phyloP scores from a whole-genome alignment of 306 rosid genomes.

The Prunus campanulata region DNA sequence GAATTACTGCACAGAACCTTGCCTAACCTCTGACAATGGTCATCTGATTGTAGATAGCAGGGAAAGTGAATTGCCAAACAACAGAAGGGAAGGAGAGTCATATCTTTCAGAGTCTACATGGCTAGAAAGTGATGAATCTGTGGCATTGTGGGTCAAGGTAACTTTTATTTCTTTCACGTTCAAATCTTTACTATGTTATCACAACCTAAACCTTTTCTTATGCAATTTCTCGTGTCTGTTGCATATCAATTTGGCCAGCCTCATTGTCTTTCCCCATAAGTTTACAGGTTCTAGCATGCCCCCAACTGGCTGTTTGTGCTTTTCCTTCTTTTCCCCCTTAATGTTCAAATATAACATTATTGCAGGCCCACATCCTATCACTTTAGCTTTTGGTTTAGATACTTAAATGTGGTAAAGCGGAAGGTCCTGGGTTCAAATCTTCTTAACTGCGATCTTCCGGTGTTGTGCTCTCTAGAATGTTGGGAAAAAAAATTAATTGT shows the following conservation, averaged over 20 bases:
- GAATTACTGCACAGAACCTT: slow-evolving; percentile 36
- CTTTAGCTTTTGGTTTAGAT: background rate
- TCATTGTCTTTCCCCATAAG: background rate
- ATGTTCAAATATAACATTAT: background rate
- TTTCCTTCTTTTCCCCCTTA: background rate
- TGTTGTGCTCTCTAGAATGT: background rate
- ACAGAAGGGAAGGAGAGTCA: slow-evolving; percentile 59
- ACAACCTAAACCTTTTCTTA: background rate
- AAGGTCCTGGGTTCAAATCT: background rate
- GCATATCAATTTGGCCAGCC: slow-evolving; percentile 7
- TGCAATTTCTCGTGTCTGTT: slow-evolving; percentile 2
- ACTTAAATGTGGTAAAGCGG: background rate
- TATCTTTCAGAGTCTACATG: slow-evolving; percentile 69
- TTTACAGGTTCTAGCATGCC: slow-evolving; percentile 2
- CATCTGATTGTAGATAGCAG: slow-evolving; percentile 50
- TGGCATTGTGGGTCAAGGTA: slow-evolving; percentile 99
- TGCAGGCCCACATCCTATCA: background rate
- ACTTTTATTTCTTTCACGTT: slow-evolving; percentile 10
- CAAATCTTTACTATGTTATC: background rate
- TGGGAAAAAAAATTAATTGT: background rate
- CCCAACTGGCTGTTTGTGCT: background rate
- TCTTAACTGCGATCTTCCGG: background rate
- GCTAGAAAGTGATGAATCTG: slow-evolving; percentile 83
- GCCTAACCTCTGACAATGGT: slow-evolving; percentile 49
- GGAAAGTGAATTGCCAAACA: slow-evolving; percentile 63